Evolutionary conservation across 495 filamentous ascomycete species (phyloP), one percentile per base, ranked within the genome.

Genomic region (Trichoderma orchidacearum): DNA sequence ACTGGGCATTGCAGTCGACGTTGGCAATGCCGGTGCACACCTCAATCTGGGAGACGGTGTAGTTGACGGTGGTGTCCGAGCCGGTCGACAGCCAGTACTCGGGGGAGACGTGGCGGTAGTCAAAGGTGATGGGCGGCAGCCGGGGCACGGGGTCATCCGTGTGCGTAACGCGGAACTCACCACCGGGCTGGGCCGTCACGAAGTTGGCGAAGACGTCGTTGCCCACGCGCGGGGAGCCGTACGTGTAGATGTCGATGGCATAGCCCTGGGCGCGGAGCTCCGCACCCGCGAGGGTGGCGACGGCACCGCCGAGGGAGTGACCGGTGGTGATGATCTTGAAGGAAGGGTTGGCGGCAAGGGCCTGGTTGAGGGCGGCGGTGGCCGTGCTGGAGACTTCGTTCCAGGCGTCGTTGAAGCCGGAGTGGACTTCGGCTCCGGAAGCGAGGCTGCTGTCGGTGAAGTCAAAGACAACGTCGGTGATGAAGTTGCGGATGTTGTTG

Each of bases 211-310:
- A 70, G 15, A 70, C 74, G 7, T 59, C 23, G 59, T 82, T 83
- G 52, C 85, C 87, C 5, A 87, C 76, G 28, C 83, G 83, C 3
- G 87, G 87, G 29, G 78, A 71, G 58, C 84, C 87, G 64, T 79
- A 89, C 5, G 80, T 83, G 66, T 85, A 87, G 23, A 75, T 59
- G 62, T 75, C 73, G 27, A 64, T 60, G 18, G 36, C 54, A 38
- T 61, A 56, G 8, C 80, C 81, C 9, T 63, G 60, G 45, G 76
- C 77, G 5, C 81, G 75, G 55, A 87, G 66, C 55, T 77, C 75
- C 11, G 74, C 79, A 0, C 80, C 82, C 0, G 77, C 84, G 0
- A 90, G 57, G 0, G 75, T 78, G 21, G 79, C 83, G 30, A 89
- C 64, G 3, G 86, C 85, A 41, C 65, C 86, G 18, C 86, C 86